These are phyloP conservation scores for Myxozyma udenii DNA, from an alignment of 805 yeast genomes.

Conservation along the genomic window DNA sequence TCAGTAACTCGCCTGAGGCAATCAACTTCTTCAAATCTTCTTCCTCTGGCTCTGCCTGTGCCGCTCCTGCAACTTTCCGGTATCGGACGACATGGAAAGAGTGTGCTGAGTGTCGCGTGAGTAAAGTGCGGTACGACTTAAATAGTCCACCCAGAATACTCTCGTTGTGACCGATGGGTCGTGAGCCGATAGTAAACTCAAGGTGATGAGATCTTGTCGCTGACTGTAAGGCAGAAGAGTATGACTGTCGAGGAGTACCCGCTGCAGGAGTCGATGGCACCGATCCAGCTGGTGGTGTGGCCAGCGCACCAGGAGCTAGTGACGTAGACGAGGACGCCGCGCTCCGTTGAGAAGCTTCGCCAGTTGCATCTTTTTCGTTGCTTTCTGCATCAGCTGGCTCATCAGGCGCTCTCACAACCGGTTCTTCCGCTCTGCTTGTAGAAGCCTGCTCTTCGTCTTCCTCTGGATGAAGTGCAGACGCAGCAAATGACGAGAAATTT, in stretches of 20 bases:
- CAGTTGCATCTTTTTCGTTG: conserved; percentile 5
- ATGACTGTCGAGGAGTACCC: conserved; percentile 18
- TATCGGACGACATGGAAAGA: conserved; percentile 7
- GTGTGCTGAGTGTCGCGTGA: conserved; percentile 4
- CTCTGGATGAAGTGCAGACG: too few species aligned
- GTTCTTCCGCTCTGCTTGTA: not conserved
- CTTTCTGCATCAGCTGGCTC: conserved; percentile 7
- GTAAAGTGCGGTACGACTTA: conserved; percentile 34
- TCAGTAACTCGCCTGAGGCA: conserved; percentile 6
- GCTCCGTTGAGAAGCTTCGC: conserved; percentile 1
- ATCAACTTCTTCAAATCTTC: conserved; percentile 5
- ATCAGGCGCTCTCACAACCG: too few species aligned
- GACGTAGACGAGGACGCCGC: not conserved
- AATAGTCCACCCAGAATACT: conserved; percentile 74
- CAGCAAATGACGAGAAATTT: conserved; percentile 14
- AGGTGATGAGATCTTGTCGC: conserved; percentile 36
- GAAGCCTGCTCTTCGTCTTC: not conserved
- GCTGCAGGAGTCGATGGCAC: conserved; percentile 3
- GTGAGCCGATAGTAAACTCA: conserved; percentile 57
- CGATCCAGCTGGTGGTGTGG: not conserved
- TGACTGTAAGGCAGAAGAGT: conserved; percentile 24
- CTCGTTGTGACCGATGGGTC: conserved; percentile 55
- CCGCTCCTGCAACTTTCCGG: conserved; percentile 20
- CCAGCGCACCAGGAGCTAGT: conserved; percentile 3
- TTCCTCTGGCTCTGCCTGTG: not conserved